Conservation (phyloP, 495 filamentous ascomycete genomes). For the Hypoxylon crocopeplum region DNA sequence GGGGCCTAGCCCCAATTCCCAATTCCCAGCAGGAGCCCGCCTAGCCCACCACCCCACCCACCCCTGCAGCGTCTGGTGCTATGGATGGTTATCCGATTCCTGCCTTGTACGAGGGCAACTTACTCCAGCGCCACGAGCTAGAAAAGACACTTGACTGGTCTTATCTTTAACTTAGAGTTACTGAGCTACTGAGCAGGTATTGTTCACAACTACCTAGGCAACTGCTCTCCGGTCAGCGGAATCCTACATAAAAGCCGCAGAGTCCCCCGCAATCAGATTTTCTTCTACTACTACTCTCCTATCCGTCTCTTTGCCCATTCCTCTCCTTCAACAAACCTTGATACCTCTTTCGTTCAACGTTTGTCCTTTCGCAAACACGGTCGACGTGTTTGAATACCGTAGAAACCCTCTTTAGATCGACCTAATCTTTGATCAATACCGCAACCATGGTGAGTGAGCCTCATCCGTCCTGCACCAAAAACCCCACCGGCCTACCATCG, state of each 20-base stretch:
- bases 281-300: conserved; percentile 3
- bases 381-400: conserved; percentile 10
- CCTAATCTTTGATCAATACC: conserved; percentile 27
- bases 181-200: not conserved
- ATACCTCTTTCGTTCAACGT: conserved; percentile 9
- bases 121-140: conserved; percentile 11
- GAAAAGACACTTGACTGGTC: not conserved
- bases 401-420: conserved; percentile 21
- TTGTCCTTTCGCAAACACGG: too few species aligned
- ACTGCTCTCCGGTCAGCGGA: conserved; percentile 18
- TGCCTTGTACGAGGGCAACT: not conserved
- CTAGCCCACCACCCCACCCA: too few species aligned
- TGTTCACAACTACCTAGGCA: conserved; percentile 7
- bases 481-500: conserved; percentile 34
- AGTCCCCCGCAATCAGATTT: conserved; percentile 27
- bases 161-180: conserved; percentile 9
- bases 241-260: conserved; percentile 39
- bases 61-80: too few species aligned
- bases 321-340: conserved; percentile 3
- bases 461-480: conserved; percentile 33
- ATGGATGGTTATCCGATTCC: not conserved
- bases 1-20: too few species aligned
- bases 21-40: not conserved
- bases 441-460: conserved; percentile 42
- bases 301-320: not conserved